Conservation (phyloP, 768 basidiomycete species). For the Leccinum uliginosum region DNA sequence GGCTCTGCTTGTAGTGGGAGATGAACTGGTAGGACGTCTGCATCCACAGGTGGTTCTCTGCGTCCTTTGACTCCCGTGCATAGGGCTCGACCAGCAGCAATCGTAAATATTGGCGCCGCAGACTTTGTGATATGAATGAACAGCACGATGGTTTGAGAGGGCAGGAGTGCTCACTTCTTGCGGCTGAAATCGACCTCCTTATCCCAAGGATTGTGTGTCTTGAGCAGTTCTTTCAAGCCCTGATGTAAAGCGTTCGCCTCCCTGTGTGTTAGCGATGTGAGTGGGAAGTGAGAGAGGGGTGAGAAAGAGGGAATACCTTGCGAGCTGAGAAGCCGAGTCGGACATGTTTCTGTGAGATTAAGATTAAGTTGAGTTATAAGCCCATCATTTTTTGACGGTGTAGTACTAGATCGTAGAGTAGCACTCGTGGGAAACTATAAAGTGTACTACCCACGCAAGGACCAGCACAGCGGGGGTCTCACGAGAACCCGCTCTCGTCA, state of each 20-base stretch:
- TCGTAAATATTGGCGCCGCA: slow-evolving; percentile 66
- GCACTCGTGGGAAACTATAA: slow-evolving; percentile 22
- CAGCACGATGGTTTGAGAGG: slow-evolving; percentile 2
- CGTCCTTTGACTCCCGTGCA: slow-evolving; percentile 71
- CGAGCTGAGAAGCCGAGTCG: slow-evolving; percentile 37
- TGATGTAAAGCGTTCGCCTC: slow-evolving; percentile 77
- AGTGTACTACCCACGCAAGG: neutral
- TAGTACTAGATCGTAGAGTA: neutral
- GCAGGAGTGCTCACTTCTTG: slow-evolving; percentile 60
- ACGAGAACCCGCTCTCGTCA: neutral
- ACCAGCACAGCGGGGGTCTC: neutral
- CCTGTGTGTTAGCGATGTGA: slow-evolving; percentile 40
- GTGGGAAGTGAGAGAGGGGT: slow-evolving; percentile 3
- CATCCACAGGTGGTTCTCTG: slow-evolving; percentile 87
- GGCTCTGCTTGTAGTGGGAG: slow-evolving; percentile 71
- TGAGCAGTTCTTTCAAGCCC: slow-evolving; percentile 70
- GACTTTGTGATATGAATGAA: slow-evolving; percentile 35
- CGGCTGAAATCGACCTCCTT: slow-evolving; percentile 83
- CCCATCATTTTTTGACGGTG: slow-evolving; percentile 26
- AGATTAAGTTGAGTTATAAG: slow-evolving; percentile 15
- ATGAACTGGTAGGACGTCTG: slow-evolving; percentile 88
- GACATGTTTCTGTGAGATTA: slow-evolving; percentile 32
- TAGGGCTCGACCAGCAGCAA: slow-evolving; percentile 67
- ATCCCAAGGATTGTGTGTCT: slow-evolving; percentile 73
- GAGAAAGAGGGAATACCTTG: slow-evolving; percentile 25